Percentiles rank a stretch among this genome's conserved stretches.
Evolutionary conservation across 768 basidiomycete genomes (phyloP).

Genomic region (Trametes cubensis): DNA sequence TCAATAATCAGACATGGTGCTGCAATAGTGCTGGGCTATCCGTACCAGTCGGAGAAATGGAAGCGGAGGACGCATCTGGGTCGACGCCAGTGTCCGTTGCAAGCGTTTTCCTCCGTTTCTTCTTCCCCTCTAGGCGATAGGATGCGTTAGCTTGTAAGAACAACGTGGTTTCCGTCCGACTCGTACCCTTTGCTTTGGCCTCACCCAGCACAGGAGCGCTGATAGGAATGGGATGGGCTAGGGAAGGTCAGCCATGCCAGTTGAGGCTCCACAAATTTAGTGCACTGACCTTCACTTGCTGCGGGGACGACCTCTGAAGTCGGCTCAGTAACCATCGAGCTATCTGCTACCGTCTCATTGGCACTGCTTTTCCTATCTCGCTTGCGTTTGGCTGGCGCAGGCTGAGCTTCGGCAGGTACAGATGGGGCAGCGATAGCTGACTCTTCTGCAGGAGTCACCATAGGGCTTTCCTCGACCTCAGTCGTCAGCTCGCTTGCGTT

Average conservation of each 20-base stretch:
- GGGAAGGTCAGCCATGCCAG: too few relatives aligned
- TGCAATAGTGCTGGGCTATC: background rate
- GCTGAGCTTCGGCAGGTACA: background rate
- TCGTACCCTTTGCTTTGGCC: background rate
- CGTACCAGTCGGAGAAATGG: background rate
- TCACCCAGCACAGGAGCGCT: background rate
- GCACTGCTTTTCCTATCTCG: too few relatives aligned
- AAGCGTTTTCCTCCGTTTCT: slow-evolving; percentile 8
- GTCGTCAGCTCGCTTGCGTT: background rate
- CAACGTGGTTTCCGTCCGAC: background rate
- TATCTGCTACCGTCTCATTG: too few relatives aligned
- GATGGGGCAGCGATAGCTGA: background rate
- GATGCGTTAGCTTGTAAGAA: background rate
- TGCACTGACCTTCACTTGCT: background rate
- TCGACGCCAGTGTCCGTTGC: slow-evolving; percentile 1
- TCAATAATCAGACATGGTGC: background rate
- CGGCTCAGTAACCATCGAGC: too few relatives aligned
- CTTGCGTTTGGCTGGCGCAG: too few relatives aligned
- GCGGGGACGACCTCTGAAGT: background rate
- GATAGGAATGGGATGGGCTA: background rate
- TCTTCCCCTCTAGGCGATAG: slow-evolving; percentile 4
- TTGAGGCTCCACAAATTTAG: too few relatives aligned
- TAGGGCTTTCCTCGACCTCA: background rate
- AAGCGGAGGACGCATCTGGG: background rate
- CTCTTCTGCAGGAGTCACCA: background rate